These are phyloP conservation scores for Dactylella cylindrospora DNA, from an alignment of 2,329 filamentous ascomycete species.

Conservation along the genomic window DNA sequence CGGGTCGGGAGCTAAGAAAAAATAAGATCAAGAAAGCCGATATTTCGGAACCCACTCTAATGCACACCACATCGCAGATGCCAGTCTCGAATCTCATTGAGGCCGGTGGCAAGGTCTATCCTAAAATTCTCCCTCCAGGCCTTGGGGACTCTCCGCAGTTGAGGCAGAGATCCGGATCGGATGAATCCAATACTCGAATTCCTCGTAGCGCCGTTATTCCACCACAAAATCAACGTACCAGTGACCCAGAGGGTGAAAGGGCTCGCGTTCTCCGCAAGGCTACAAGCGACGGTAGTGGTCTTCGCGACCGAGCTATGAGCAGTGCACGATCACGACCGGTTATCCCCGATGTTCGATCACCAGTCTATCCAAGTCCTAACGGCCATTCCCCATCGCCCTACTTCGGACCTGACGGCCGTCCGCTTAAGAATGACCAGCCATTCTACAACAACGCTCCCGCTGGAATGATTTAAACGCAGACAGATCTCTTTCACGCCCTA, in stretches of 20 bases:
- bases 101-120: conserved; percentile 27
- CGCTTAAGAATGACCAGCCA: conserved; percentile 15
- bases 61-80: conserved; percentile 40
- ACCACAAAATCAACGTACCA: conserved; percentile 22
- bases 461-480: conserved; percentile 32
- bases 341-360: conserved; percentile 14
- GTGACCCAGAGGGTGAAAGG: conserved; percentile 27
- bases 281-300: conserved; percentile 26
- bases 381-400: conserved; percentile 12
- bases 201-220: conserved; percentile 8
- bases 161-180: conserved; percentile 33
- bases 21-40: conserved; percentile 27
- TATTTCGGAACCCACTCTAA: conserved; percentile 32
- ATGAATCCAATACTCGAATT: conserved; percentile 18
- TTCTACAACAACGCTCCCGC: conserved; percentile 39
- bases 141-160: conserved; percentile 28
- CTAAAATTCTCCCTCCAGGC: conserved; percentile 25
- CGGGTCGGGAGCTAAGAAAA: conserved; percentile 19
- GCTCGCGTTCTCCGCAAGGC: conserved; percentile 34
- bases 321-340: no score
- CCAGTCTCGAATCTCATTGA: conserved; percentile 40
- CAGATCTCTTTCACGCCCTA: conserved; percentile 9
- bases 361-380: conserved; percentile 17
- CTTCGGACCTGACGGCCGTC: conserved; percentile 25
- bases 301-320: conserved; percentile 33